Percentiles rank a stretch among this genome's conserved stretches.
phyloP scores from a whole-genome alignment of 2,329 filamentous ascomycete species.

The Neonectria neomacrospora region DNA sequence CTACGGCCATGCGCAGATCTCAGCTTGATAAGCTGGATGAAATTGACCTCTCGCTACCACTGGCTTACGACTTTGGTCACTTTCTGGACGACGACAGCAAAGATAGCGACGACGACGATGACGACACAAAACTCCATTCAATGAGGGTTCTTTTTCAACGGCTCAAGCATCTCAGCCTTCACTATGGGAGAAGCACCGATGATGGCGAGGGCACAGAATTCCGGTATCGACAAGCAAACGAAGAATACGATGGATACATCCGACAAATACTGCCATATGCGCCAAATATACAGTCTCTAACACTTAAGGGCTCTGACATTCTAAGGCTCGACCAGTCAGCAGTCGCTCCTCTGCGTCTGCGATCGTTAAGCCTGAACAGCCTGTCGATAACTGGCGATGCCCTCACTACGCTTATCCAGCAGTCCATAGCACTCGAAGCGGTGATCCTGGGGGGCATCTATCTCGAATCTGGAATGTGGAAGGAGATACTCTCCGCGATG shows the following conservation, averaged over 20 bases:
- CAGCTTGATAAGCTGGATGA: constrained; percentile 15
- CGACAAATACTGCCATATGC: constrained; percentile 8
- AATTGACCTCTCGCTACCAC: constrained; percentile 15
- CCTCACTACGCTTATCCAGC: constrained; percentile 3
- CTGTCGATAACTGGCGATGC: constrained; percentile 4
- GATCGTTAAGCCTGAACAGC: constrained; percentile 1
- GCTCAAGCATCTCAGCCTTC: constrained; percentile 13
- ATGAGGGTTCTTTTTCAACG: neutral
- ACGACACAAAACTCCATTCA: neutral
- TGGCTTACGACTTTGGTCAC: constrained; percentile 18
- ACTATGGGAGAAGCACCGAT: neutral
- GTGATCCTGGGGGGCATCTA: constrained; percentile 3
- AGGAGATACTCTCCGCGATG: constrained; percentile 5
- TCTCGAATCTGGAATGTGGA: constrained; percentile 18
- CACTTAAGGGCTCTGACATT: neutral
- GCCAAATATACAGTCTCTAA: constrained; percentile 12
- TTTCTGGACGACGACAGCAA: constrained; percentile 4
- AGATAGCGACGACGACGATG: neutral
- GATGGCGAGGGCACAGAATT: constrained; percentile 11
- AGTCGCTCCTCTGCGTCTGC: neutral
- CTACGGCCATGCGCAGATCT: constrained; percentile 15
- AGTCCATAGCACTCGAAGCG: constrained; percentile 1
- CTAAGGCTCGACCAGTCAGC: constrained; percentile 3
- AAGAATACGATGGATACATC: constrained; percentile 9
- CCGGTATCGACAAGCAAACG: neutral